Evolutionary conservation across 495 filamentous ascomycete genomes (phyloP), one percentile per base, ranked within the genome.

Genomic region (Cercophora samala): DNA sequence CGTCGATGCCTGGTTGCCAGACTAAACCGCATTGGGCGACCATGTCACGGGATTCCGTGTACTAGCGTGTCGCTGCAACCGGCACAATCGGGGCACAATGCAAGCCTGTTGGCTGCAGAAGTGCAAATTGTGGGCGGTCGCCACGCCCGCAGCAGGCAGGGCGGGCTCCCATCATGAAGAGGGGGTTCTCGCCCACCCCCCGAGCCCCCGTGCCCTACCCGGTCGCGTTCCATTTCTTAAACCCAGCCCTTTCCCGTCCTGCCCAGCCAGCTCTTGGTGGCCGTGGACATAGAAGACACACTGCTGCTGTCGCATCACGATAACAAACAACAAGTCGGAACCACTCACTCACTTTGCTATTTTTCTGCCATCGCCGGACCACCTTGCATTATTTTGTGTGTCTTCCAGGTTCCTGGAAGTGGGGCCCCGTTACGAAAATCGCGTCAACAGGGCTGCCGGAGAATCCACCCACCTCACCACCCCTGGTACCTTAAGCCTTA

Each of bases 41-140:
- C 15, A 42, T 56, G 69, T 76, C 74, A 75, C 73, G 73, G 69
- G 74, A 75, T 66, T 66, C 75, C 74, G 74, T 70, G 73, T 73
- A 65, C 52, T 66, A 72, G 74, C 74, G 74, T 72, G 74, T 67
- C 68, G 32, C 21, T 55, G 55, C 64, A 65, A 54, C 37, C 64
- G 55, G 68, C 64, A 55, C 29, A 66, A 68, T 64, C 19, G 55
- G 37, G 22, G 60, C 60, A 62, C 60, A 51, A 62, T 61, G 60
- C 66, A 60, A 71, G 61, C 58, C n/a, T 69, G 73, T 69, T 72
- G 70, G 66, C 63, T 25, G 52, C 54, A 68, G 29, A 23, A 23
- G 53, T 56, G 53, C 22, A 23, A 46, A 46, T 46, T 46, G 37
- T 46, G 37, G 37, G 37, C 37, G 56, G n/a, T 66, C 37, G 70